Percentiles rank a stretch among this genome's conserved stretches.
Evolutionary conservation across 2,329 filamentous ascomycete genomes (phyloP).

Genomic region (Aspergillus novofumigatus): DNA sequence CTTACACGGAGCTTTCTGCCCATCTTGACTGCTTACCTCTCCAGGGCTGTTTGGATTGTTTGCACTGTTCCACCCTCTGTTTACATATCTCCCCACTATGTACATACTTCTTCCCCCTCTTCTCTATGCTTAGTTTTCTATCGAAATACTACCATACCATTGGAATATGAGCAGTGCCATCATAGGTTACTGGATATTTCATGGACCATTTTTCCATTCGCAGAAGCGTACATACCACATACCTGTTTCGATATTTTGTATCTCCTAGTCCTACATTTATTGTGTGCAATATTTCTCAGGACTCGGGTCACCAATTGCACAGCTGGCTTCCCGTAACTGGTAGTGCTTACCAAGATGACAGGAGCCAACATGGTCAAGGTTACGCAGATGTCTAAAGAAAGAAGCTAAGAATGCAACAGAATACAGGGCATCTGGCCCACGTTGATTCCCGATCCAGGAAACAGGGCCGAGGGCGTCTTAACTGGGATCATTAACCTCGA

Average conservation of each 20-base stretch:
- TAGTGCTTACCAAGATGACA: neutral
- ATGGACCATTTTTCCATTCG: constrained; percentile 23
- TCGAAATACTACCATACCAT: no score
- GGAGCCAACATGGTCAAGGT: neutral
- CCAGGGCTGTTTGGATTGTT: no score
- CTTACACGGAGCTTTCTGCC: no score
- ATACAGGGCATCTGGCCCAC: neutral
- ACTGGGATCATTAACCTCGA: neutral
- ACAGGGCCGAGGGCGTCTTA: neutral
- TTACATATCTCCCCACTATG: no score
- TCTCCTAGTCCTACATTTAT: neutral
- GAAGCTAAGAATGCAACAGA: neutral
- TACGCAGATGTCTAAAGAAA: neutral
- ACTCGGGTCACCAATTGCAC: neutral
- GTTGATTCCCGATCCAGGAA: neutral
- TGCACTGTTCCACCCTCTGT: no score
- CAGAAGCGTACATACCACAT: constrained; percentile 19
- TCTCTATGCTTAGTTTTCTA: no score
- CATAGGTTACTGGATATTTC: constrained; percentile 30
- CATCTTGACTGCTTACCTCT: no score
- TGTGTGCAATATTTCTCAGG: no score
- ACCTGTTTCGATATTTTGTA: constrained; percentile 16
- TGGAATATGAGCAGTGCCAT: no score
- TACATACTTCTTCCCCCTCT: no score
- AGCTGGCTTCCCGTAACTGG: neutral